These are phyloP conservation scores for Aspergillus novofumigatus DNA, from an alignment of 2,329 filamentous ascomycete genomes.

Conservation along the genomic window DNA sequence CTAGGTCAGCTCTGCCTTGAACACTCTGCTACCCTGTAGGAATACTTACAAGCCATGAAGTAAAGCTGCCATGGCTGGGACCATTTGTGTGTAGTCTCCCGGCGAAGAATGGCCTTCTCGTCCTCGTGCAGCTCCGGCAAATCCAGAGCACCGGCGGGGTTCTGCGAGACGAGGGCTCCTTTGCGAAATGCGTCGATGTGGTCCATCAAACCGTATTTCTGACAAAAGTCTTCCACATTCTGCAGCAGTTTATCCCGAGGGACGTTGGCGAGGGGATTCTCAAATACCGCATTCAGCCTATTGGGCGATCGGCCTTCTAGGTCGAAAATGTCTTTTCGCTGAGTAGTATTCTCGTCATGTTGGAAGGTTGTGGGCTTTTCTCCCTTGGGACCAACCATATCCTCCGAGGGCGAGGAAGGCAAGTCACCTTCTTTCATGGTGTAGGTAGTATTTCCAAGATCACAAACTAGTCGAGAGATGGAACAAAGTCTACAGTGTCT, in stretches of 20 bases:
- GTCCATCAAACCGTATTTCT: slow-evolving; percentile 46
- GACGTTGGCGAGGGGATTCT: slow-evolving; percentile 54
- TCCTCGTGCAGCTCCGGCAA: slow-evolving; percentile 45
- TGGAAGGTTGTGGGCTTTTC: slow-evolving; percentile 10
- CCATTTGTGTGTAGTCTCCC: slow-evolving; percentile 50
- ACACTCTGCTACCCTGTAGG: neutral
- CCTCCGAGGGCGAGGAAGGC: neutral
- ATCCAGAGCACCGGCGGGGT: slow-evolving; percentile 46
- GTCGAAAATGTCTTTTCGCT: slow-evolving; percentile 16
- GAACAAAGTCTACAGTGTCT: neutral
- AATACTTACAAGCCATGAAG: slow-evolving; percentile 38
- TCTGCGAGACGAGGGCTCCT: slow-evolving; percentile 50
- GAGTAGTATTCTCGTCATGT: neutral
- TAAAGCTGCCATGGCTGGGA: slow-evolving; percentile 48
- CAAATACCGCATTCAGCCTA: slow-evolving; percentile 38
- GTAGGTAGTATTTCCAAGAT: neutral
- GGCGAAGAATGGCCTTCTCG: slow-evolving; percentile 40
- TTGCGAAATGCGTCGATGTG: slow-evolving; percentile 49
- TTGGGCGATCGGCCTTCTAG: slow-evolving; percentile 19
- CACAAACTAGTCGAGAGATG: neutral
- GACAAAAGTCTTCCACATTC: slow-evolving; percentile 54
- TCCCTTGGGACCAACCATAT: neutral
- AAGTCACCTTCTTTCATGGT: neutral
- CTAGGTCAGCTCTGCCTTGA: neutral
- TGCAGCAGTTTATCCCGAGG: slow-evolving; percentile 49